Percentiles rank a stretch among this genome's conserved stretches.
Evolutionary conservation across 768 basidiomycete genomes (phyloP).

Genomic region (Hirschioporus abietinus): DNA sequence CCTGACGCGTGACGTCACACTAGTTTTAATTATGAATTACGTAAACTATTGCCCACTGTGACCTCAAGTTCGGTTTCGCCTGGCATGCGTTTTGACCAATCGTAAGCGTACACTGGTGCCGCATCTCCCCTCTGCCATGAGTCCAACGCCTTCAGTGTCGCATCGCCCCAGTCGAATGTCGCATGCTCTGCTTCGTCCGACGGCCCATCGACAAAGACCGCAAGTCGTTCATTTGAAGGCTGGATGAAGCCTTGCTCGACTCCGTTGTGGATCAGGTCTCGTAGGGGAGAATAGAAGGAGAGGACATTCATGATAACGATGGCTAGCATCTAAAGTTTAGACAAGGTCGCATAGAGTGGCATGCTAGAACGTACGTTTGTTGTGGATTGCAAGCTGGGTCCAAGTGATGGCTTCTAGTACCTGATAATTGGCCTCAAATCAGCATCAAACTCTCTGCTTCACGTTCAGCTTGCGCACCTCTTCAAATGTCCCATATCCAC

Average conservation of each 20-base stretch:
- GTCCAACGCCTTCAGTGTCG: slow-evolving; percentile 58
- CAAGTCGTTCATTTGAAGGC: slow-evolving; percentile 50
- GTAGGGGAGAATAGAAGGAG: slow-evolving; percentile 79
- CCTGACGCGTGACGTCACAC: not conserved
- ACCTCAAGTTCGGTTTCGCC: not conserved
- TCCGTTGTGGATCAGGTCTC: slow-evolving; percentile 62
- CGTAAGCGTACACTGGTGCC: slow-evolving; percentile 9
- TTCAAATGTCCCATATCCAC: slow-evolving; percentile 94
- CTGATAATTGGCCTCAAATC: slow-evolving; percentile 28
- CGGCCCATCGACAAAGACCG: slow-evolving; percentile 76
- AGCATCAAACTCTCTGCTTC: slow-evolving; percentile 7
- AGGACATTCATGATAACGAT: slow-evolving; percentile 85
- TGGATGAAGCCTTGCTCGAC: slow-evolving; percentile 72
- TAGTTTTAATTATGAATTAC: not conserved
- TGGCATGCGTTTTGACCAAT: slow-evolving; percentile 14
- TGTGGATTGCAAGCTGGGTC: slow-evolving; percentile 87
- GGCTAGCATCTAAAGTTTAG: slow-evolving; percentile 37
- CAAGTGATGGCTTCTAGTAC: slow-evolving; percentile 91
- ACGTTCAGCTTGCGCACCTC: slow-evolving; percentile 48
- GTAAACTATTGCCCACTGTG: not conserved
- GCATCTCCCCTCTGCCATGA: slow-evolving; percentile 38
- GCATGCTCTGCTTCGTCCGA: slow-evolving; percentile 44
- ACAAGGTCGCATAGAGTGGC: not conserved
- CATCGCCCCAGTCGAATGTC: slow-evolving; percentile 73
- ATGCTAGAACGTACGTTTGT: slow-evolving; percentile 56